Evolutionary conservation across 257 asterid species (phyloP), one percentile per base, ranked within the genome.

Genomic region (Apocynum venetum): DNA sequence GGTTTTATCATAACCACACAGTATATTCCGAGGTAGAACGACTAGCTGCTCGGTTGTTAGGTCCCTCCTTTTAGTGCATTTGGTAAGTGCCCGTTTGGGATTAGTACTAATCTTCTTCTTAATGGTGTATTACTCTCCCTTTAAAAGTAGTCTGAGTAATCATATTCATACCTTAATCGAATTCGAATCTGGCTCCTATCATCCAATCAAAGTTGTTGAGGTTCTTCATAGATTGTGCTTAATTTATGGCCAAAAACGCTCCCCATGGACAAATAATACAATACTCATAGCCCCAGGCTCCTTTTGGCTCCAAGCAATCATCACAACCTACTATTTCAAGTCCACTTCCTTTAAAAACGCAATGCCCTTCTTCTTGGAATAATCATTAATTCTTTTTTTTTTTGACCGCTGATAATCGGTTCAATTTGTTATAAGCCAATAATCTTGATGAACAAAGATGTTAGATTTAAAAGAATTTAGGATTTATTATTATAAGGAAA

Each of bases 1-100:
- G 3, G n/a, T 8, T n/a, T 31, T 49, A n/a, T 36, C 61, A 78
- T 46, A 85, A 86, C 81, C 35, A 82, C n/a, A n/a, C 74, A 80
- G 77, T 64, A 87, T 87, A 81, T 90, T 89, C 86, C 47, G 59
- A 84, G 47, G 88, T 90, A 77, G 77, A 88, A 76, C 88, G 78
- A 67, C 88, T 77, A 80, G 87, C 78, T 81, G 86, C 77, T 73
- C 48, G 88, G 85, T 80, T 79, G 91, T 80, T 85, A 77, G 86
- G 87, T 57, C 83, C 83, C 78, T 41, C 14, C 48, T 31, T 31
- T 36, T 67, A 57, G 67, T 59, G 71, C 43, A 56, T 36, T 56
- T 69, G 76, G 71, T 71, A 25, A 77, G 5, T 65, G 64, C 31
- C 64, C 40, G 40, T 60, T 60, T 31, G 4, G 65, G 5, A n/a